Conservation (phyloP, 768 basidiomycete species). For the Trametes coccinea region DNA sequence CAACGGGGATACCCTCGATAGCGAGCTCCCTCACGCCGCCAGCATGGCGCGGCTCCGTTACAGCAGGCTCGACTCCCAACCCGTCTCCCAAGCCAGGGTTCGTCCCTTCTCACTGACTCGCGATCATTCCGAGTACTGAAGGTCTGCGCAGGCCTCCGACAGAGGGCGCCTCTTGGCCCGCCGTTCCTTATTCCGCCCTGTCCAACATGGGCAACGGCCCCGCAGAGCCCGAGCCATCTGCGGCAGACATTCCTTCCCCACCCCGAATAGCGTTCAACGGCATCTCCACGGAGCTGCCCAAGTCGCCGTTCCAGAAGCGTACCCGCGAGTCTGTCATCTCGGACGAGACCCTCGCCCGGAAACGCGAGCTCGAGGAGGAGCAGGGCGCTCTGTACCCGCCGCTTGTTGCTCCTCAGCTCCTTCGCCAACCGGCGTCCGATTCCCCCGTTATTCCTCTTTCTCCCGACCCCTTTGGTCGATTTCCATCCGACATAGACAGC, state of each 20-base stretch:
- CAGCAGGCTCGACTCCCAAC: slow-evolving; percentile 6
- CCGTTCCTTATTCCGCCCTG: slow-evolving; percentile 45
- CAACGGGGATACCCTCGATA: slow-evolving; percentile 22
- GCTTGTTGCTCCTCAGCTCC: slow-evolving; percentile 33
- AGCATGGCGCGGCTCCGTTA: slow-evolving; percentile 11
- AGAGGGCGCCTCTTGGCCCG: slow-evolving; percentile 39
- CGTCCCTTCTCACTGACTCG: slow-evolving; percentile 18
- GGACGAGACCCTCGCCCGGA: slow-evolving; percentile 44
- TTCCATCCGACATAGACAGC: slow-evolving; percentile 45
- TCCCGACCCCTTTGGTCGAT: slow-evolving; percentile 80
- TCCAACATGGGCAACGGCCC: slow-evolving; percentile 20
- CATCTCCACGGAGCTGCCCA: slow-evolving; percentile 60
- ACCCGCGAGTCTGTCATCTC: slow-evolving; percentile 43
- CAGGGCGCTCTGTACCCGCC: slow-evolving; percentile 50
- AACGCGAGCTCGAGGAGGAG: slow-evolving; percentile 46
- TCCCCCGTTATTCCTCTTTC: slow-evolving; percentile 80
- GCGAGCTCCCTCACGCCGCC: slow-evolving; percentile 18
- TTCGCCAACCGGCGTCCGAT: slow-evolving; percentile 23
- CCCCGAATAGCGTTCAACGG: slow-evolving; percentile 71
- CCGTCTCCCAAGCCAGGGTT: slow-evolving; percentile 21
- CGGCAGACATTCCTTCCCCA: slow-evolving; percentile 47
- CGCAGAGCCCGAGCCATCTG: slow-evolving; percentile 34
- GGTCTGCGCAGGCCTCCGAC: slow-evolving; percentile 14
- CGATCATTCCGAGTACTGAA: slow-evolving; percentile 13
- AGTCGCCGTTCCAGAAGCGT: slow-evolving; percentile 35